Conservation (phyloP, 2,329 filamentous ascomycete genomes). For the Aureobasidium sp. region DNA sequence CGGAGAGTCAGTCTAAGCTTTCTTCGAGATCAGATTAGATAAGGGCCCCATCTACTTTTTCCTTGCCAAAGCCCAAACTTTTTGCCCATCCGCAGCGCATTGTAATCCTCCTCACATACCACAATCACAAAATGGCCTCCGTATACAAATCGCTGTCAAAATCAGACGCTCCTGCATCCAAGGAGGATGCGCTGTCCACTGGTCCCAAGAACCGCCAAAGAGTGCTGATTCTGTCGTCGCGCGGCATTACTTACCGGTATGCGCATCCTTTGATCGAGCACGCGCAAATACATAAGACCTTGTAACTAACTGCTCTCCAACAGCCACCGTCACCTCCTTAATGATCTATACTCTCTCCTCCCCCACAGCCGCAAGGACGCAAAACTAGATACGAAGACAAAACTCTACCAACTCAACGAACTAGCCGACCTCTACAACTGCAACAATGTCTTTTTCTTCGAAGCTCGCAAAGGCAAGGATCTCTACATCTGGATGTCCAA, state of each 20-base stretch:
- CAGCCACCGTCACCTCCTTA: conserved; percentile 87
- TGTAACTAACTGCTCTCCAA: neutral
- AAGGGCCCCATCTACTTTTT: neutral
- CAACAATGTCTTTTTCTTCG: conserved; percentile 92
- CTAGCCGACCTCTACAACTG: conserved; percentile 75
- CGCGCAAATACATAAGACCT: neutral
- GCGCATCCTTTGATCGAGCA: conserved; percentile 19
- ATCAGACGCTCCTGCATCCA: conserved; percentile 28
- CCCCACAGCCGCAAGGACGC: conserved; percentile 91
- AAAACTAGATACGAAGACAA: conserved; percentile 93
- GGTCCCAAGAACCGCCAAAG: conserved; percentile 45
- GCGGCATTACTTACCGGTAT: conserved; percentile 84
- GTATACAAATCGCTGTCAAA: conserved; percentile 51
- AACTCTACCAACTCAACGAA: conserved; percentile 74
- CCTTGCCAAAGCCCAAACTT: neutral
- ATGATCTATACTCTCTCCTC: conserved; percentile 80
- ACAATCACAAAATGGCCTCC: conserved; percentile 40
- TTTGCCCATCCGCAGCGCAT: conserved; percentile 4
- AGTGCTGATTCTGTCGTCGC: conserved; percentile 83
- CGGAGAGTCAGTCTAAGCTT: conserved; percentile 6
- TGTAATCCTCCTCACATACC: neutral
- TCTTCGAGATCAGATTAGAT: conserved; percentile 6
- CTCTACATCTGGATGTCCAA: conserved; percentile 91
- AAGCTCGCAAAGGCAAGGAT: conserved; percentile 90
- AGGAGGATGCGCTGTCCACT: conserved; percentile 25